Percentiles rank a stretch among this genome's conserved stretches.
Evolutionary conservation across 768 basidiomycete species (phyloP).

Genomic region (Thelephora aurantiotincta): DNA sequence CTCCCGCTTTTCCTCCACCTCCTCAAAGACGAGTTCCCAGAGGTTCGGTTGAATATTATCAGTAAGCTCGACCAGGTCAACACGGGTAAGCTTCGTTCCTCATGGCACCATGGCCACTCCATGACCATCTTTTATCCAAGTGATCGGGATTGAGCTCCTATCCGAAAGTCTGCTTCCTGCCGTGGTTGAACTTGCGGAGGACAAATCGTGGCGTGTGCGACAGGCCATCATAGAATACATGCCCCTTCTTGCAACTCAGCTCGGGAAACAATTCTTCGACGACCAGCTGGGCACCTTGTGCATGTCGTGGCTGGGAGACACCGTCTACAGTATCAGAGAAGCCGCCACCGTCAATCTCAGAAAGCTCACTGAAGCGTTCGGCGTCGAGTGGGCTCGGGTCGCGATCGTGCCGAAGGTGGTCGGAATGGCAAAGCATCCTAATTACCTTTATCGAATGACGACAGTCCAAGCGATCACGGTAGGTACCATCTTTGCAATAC

Average conservation of each 20-base stretch:
- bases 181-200: slow-evolving; percentile 94
- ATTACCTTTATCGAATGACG: slow-evolving; percentile 96
- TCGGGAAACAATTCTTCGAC: slow-evolving; percentile 94
- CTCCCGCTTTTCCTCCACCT: slow-evolving; percentile 92
- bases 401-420: slow-evolving; percentile 96
- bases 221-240: slow-evolving; percentile 99
- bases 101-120: not conserved
- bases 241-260: slow-evolving; percentile 94
- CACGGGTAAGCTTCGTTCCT: slow-evolving; percentile 38
- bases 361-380: slow-evolving; percentile 96
- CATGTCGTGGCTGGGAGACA: slow-evolving; percentile 99
- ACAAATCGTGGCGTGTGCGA: slow-evolving; percentile 98
- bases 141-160: slow-evolving; percentile 94
- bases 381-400: slow-evolving; percentile 90
- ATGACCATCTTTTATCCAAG: slow-evolving; percentile 24
- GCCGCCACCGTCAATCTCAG: slow-evolving; percentile 95
- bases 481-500: slow-evolving; percentile 15
- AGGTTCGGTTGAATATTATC: slow-evolving; percentile 94
- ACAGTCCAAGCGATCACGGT: slow-evolving; percentile 98
- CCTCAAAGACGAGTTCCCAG: slow-evolving; percentile 96
- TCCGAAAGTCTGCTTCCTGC: slow-evolving; percentile 94
- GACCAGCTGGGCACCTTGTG: slow-evolving; percentile 93
- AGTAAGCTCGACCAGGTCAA: slow-evolving; percentile 97
- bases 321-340: slow-evolving; percentile 95
- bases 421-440: slow-evolving; percentile 92